Evolutionary conservation across 441 rosid species (phyloP).

Genomic region (Gossypium armourianum): DNA sequence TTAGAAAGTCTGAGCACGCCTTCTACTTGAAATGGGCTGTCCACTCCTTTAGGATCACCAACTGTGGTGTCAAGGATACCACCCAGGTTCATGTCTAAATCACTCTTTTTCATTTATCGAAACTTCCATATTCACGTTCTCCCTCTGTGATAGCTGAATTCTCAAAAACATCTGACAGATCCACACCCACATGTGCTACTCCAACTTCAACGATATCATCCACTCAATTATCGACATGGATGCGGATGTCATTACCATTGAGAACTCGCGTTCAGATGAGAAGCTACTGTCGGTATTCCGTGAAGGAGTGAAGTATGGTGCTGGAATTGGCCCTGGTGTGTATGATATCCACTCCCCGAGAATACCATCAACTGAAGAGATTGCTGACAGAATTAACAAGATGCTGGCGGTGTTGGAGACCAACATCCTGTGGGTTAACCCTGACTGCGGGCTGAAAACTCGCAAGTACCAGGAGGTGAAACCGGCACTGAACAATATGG

Average conservation of each 20-base stretch:
- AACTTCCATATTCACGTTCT: not conserved
- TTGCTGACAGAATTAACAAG: conserved; percentile 82
- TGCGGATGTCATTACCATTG: conserved; percentile 89
- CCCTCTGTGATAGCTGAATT: not conserved
- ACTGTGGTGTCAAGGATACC: conserved; percentile 67
- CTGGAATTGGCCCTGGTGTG: conserved; percentile 94
- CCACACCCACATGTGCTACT: conserved; percentile 98
- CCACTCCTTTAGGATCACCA: conserved; percentile 94
- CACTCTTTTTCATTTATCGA: not conserved
- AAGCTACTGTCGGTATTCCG: conserved; percentile 94
- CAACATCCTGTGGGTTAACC: conserved; percentile 93
- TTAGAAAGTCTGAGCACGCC: conserved; percentile 84
- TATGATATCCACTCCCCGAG: conserved; percentile 93
- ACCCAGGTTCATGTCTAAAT: conserved; percentile 48
- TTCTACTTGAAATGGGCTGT: conserved; percentile 98
- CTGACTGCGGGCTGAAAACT: conserved; percentile 91
- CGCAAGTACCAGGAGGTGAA: conserved; percentile 84
- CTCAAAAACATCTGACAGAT: conserved; percentile 30
- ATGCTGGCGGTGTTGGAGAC: conserved; percentile 90
- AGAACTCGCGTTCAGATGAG: conserved; percentile 93
- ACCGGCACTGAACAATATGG: conserved; percentile 84
- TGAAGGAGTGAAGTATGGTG: conserved; percentile 91
- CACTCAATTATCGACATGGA: conserved; percentile 93
- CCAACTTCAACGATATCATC: conserved; percentile 88
- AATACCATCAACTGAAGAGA: conserved; percentile 76